These are phyloP conservation scores for Suillus cothurnatus DNA, from an alignment of 768 basidiomycete genomes.

Conservation along the genomic window DNA sequence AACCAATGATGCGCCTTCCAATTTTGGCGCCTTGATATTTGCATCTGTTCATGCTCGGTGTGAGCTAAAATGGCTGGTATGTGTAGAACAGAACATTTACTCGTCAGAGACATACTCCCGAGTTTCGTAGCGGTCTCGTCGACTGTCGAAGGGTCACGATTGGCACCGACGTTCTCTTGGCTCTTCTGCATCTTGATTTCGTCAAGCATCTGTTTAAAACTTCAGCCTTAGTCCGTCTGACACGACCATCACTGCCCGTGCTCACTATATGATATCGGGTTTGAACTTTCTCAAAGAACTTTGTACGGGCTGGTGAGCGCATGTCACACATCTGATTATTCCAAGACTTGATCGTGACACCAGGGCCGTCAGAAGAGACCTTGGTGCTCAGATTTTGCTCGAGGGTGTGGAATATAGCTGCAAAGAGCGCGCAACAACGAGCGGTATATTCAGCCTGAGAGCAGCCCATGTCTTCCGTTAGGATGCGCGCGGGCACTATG, in stretches of 20 bases:
- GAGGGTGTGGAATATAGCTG: slow-evolving; percentile 15
- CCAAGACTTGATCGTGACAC: neutral
- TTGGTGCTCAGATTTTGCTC: neutral
- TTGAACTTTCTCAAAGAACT: slow-evolving; percentile 6
- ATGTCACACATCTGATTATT: neutral
- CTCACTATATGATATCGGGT: neutral
- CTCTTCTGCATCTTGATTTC: neutral
- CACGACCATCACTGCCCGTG: neutral
- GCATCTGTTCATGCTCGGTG: neutral
- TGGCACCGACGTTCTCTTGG: neutral
- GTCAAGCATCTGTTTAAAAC: neutral
- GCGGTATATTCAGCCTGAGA: slow-evolving; percentile 1
- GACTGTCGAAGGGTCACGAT: neutral
- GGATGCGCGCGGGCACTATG: slow-evolving; percentile 14
- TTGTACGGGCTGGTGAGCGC: neutral
- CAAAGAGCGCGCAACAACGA: slow-evolving; percentile 17
- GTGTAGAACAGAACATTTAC: neutral
- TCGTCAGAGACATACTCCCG: neutral
- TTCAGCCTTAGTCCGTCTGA: neutral
- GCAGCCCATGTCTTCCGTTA: slow-evolving; percentile 8
- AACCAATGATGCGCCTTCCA: neutral
- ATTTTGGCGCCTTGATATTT: neutral
- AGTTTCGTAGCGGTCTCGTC: neutral
- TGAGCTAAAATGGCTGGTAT: neutral
- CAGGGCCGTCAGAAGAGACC: neutral